Evolutionary conservation across 495 filamentous ascomycete species (phyloP), one percentile per base, ranked within the genome.

Genomic region (Glonium stellatum): DNA sequence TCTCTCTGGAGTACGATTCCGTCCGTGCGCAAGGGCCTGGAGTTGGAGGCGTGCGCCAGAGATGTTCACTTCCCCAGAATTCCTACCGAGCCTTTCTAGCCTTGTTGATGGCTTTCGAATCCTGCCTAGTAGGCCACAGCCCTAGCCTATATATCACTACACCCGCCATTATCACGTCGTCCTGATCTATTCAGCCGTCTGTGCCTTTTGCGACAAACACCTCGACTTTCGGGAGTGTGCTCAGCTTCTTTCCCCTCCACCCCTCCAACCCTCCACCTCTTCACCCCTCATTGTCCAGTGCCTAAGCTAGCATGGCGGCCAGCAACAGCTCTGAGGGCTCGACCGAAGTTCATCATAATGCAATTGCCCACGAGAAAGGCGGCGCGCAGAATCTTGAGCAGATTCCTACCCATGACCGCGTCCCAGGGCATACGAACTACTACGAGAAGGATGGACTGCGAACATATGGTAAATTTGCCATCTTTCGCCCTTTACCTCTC

Each of bases 371-470:
- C 4, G 60, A 53, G 5, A 57, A 62, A 35, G 25, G 22, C 18
- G 54, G 10, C 11, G 49, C 25, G 35, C 54, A 57, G 23, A 39
- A 65, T 25, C 15, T 60, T 39, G 54, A 60, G 21, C 31, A 34
- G 18, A 23, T 65, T 19, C 54, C 34, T 4, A 64, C 56, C 31
- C 34, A 65, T 36, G 62, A 65, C n/a, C 52, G 46, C 23, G 71
- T 72, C 12, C 75, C 70, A 12, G 73, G 73, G 5, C 75, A 79
- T 51, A 50, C 44, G 10, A 64, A 75, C 41, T 79, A 79, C 62
- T 79, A 78, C 61, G 78, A 80, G 62, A 79, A 79, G 51, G 69
- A 75, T 66, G 78, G 77, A 25, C 63, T 80, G 15, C 65, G 77
- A 39, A 80, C 77, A n/a, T 76, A 77, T 59, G 76, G 78, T 37